Percentiles rank a stretch among this genome's conserved stretches.
These are phyloP conservation scores for Rhizoctonia solani DNA, from an alignment of 1,284 basidiomycete genomes.

Conservation along the genomic window DNA sequence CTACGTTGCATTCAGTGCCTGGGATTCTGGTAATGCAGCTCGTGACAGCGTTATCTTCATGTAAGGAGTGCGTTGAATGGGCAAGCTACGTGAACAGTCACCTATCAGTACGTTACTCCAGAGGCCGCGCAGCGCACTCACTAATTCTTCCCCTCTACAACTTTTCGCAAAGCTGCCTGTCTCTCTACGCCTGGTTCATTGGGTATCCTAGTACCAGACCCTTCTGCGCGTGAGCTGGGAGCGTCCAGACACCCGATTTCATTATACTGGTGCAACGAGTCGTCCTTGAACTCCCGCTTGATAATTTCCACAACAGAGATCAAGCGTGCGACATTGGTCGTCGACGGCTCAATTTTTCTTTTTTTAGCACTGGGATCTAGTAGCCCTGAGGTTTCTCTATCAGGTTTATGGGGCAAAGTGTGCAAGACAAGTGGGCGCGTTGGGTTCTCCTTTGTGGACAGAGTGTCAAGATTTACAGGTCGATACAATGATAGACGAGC, in stretches of 20 bases:
- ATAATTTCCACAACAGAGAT: slow-evolving; percentile 81
- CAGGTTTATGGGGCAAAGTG: slow-evolving; percentile 56
- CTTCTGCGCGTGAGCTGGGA: slow-evolving; percentile 39
- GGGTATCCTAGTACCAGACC: slow-evolving; percentile 43
- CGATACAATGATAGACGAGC: not conserved
- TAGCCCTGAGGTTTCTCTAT: slow-evolving; percentile 36
- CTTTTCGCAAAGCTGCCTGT: slow-evolving; percentile 40
- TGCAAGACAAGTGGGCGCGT: slow-evolving; percentile 64
- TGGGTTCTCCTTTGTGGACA: slow-evolving; percentile 56
- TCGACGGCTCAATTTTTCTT: slow-evolving; percentile 45
- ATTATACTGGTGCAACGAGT: slow-evolving; percentile 80
- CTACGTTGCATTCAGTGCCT: slow-evolving; percentile 57
- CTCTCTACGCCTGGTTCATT: slow-evolving; percentile 48
- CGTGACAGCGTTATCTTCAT: slow-evolving; percentile 74
- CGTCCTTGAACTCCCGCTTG: slow-evolving; percentile 69
- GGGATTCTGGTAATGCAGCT: slow-evolving; percentile 51
- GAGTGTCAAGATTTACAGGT: slow-evolving; percentile 2
- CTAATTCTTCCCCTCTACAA: slow-evolving; percentile 59
- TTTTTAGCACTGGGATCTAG: slow-evolving; percentile 24
- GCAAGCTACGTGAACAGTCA: slow-evolving; percentile 52
- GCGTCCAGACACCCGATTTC: slow-evolving; percentile 63
- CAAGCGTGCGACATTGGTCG: slow-evolving; percentile 63
- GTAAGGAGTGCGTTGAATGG: slow-evolving; percentile 67
- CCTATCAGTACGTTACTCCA: slow-evolving; percentile 2
- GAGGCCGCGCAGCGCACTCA: slow-evolving; percentile 48